These are phyloP conservation scores for Podospora anserina DNA, from an alignment of 495 filamentous ascomycete species.

Conservation along the genomic window DNA sequence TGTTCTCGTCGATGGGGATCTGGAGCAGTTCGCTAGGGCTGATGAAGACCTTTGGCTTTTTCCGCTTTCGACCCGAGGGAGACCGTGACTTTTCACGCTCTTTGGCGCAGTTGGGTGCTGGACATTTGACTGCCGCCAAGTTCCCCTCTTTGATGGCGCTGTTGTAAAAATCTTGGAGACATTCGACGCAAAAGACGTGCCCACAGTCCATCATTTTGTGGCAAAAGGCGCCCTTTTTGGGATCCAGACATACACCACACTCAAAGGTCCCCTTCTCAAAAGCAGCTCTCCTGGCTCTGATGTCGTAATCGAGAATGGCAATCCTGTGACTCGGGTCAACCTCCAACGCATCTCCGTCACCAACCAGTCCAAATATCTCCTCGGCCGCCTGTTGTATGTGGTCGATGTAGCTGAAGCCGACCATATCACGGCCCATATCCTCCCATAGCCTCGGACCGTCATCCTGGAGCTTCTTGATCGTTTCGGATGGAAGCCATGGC, in stretches of 20 bases:
- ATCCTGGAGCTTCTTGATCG: slow-evolving; percentile 54
- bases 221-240: slow-evolving; percentile 82
- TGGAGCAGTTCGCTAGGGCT: slow-evolving; percentile 84
- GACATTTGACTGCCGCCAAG: slow-evolving; percentile 70
- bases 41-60: slow-evolving; percentile 60
- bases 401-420: slow-evolving; percentile 85
- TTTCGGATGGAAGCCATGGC: slow-evolving; percentile 64
- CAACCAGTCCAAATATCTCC: slow-evolving; percentile 67
- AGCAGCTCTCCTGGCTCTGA: slow-evolving; percentile 62
- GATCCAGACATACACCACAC: slow-evolving; percentile 87
- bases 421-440: slow-evolving; percentile 70
- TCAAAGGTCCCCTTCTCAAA: slow-evolving; percentile 86
- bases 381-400: slow-evolving; percentile 78
- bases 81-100: slow-evolving; percentile 41
- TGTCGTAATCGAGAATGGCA: slow-evolving; percentile 74
- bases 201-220: slow-evolving; percentile 74
- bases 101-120: slow-evolving; percentile 71
- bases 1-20: slow-evolving; percentile 70
- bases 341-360: slow-evolving; percentile 49
- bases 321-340: slow-evolving; percentile 62
- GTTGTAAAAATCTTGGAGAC: slow-evolving; percentile 86
- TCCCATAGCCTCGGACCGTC: slow-evolving; percentile 73
- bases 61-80: slow-evolving; percentile 31
- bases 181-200: slow-evolving; percentile 86
- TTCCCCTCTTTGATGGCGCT: slow-evolving; percentile 82